Conservation (phyloP, 225 moss, liverwort and hornwort species). For the Bryum argenteum region DNA sequence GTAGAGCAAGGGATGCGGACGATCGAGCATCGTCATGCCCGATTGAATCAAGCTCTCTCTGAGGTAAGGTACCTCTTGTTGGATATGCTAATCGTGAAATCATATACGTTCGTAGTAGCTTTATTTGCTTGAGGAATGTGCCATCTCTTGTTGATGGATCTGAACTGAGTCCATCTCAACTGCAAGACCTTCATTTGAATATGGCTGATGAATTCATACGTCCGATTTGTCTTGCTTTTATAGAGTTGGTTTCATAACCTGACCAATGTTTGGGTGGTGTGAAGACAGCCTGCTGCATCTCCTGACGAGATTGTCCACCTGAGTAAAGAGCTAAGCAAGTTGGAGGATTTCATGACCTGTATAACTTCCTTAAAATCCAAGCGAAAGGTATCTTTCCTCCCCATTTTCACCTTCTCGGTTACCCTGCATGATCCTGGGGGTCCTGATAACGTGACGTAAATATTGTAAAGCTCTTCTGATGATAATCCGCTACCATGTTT, state of each 20-base stretch:
- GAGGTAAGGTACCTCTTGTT: conserved; percentile 55
- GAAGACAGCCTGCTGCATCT: conserved; percentile 90
- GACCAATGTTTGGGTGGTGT: conserved; percentile 45
- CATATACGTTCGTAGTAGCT: background rate
- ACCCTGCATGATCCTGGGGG: background rate
- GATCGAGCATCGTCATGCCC: conserved; percentile 82
- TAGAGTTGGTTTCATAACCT: conserved; percentile 20
- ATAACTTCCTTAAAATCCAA: conserved; percentile 73
- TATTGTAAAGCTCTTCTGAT: background rate
- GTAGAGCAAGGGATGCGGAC: conserved; percentile 84
- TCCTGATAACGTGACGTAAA: background rate
- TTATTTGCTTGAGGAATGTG: background rate
- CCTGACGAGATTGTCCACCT: conserved; percentile 80
- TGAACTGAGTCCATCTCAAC: background rate
- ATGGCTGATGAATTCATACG: background rate
- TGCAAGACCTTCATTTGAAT: background rate
- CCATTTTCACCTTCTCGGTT: too few relatives aligned
- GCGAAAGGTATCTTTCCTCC: conserved; percentile 64
- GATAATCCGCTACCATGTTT: too few relatives aligned
- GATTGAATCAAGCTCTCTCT: conserved; percentile 68
- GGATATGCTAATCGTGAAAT: conserved; percentile 6
- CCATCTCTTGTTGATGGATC: conserved; percentile 1
- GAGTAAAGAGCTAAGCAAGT: conserved; percentile 91
- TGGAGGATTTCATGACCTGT: conserved; percentile 77
- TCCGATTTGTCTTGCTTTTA: background rate